Percentiles rank a stretch among this genome's conserved stretches.
Conservation (phyloP, 495 filamentous ascomycete genomes). For the Penicillium daleae region DNA sequence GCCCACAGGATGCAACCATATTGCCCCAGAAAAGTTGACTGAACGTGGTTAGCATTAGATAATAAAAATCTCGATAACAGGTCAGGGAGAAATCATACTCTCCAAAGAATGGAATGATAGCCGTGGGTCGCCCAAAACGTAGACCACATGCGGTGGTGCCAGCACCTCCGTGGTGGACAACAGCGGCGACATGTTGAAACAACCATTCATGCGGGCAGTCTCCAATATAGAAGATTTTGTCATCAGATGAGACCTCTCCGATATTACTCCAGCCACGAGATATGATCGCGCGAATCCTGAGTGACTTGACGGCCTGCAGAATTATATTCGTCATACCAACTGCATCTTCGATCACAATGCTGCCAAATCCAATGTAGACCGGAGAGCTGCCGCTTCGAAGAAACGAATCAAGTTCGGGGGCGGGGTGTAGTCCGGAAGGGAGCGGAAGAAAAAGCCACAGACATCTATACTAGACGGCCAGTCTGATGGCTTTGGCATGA, state of each 20-base stretch:
- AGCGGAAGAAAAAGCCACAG: constrained; percentile 62
- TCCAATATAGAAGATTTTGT: constrained; percentile 54
- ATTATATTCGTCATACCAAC: constrained; percentile 51
- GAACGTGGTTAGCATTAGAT: not conserved
- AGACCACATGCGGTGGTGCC: constrained; percentile 65
- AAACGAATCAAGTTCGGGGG: constrained; percentile 49
- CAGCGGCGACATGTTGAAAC: constrained; percentile 59
- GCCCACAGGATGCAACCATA: constrained; percentile 40
- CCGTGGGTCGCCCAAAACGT: constrained; percentile 55
- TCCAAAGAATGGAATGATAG: constrained; percentile 65
- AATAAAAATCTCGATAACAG: not conserved
- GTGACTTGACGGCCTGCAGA: constrained; percentile 50
- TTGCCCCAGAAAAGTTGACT: constrained; percentile 76
- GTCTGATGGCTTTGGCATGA: constrained; percentile 19
- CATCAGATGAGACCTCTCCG: constrained; percentile 38
- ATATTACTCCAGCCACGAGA: constrained; percentile 64
- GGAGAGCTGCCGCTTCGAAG: constrained; percentile 54
- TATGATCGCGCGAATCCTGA: constrained; percentile 59
- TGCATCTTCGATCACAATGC: constrained; percentile 62
- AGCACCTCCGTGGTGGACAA: constrained; percentile 66
- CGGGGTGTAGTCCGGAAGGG: constrained; percentile 49
- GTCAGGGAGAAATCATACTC: constrained; percentile 42
- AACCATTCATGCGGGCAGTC: constrained; percentile 66
- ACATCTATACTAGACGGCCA: constrained; percentile 36
- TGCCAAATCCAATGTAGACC: constrained; percentile 68